phyloP scores from a whole-genome alignment of 371 early-diverging fungal species.

The Apophysomyces sp. region DNA sequence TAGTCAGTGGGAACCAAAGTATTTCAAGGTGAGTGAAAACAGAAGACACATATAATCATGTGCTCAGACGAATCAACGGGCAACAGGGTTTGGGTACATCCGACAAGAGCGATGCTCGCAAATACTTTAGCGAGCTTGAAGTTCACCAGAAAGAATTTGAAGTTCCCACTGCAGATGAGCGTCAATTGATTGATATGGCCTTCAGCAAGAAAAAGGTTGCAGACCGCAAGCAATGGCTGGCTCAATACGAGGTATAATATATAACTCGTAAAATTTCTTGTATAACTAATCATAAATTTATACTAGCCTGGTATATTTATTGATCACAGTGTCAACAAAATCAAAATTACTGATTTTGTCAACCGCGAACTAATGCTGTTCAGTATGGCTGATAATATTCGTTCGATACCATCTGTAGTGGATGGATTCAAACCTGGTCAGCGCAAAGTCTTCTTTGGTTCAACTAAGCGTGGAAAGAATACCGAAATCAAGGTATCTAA shows the following conservation, averaged over 20 bases:
- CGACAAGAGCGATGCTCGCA: constrained; percentile 89
- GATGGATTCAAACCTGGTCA: constrained; percentile 99
- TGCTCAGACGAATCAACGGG: background rate
- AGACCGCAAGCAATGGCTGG: constrained; percentile 98
- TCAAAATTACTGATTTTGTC: constrained; percentile 95
- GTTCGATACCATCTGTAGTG: constrained; percentile 97
- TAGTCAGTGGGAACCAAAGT: constrained; percentile 88
- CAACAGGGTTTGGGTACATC: constrained; percentile 96
- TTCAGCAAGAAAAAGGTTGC: constrained; percentile 98
- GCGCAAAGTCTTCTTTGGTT: constrained; percentile 95
- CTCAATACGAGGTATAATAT: constrained; percentile 62
- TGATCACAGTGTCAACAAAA: constrained; percentile 79
- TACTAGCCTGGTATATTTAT: constrained; percentile 90
- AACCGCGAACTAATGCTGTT: constrained; percentile 98
- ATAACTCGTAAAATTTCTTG: background rate
- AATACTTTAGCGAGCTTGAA: constrained; percentile 88
- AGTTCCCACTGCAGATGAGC: constrained; percentile 66
- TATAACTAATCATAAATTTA: background rate
- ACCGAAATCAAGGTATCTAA: constrained; percentile 86
- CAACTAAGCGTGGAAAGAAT: constrained; percentile 86
- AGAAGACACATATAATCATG: background rate
- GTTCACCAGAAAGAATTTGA: constrained; percentile 91
- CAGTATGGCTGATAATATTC: constrained; percentile 96
- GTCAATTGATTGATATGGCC: constrained; percentile 93
- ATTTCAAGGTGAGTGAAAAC: constrained; percentile 80